Evolutionary conservation across 2,329 filamentous ascomycete species (phyloP), one percentile per base, ranked within the genome.

Genomic region (Juglanconis sp.): DNA sequence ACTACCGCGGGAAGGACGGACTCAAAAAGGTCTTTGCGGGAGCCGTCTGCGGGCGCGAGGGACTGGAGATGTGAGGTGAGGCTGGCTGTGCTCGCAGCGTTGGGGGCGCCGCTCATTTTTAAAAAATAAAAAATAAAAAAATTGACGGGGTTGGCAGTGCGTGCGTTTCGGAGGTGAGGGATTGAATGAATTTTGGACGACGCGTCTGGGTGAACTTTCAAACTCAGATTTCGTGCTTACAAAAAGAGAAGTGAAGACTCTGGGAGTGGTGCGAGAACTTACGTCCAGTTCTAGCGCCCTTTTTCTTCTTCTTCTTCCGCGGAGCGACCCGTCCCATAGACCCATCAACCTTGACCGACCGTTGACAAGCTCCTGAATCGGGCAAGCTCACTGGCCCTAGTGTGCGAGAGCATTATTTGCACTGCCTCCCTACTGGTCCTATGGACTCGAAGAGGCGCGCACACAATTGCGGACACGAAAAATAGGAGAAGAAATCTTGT

Each of bases 1-100:
- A 86, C 71, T 0, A 86, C 74, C 0, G 73, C 68, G 0, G 83
- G 83, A 3, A 86, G 69, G 4, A 86, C 76, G 0, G 77, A 79
- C 2, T 66, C 68, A 36, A 74, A 68, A 1, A 85, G 75, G 1
- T 70, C 68, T n/a, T 67, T 60, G 56, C 70, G 68, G 0, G 36
- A 60, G 50, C 61, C 61, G 3, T 64, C 59, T 30, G 66, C 59
- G 0, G 69, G 65, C 2, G 73, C 62, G 3, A 69, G 59, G 36
- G 66, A 57, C 8, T 64, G 47, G 42, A 74, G 67, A 40, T 66
- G 61, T 3, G 56, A 54, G 32, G 38, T 36, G 31, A 63, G 59
- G 55, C 57, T 60, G 46, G 46, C 6, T 30, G 35, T 24, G 15
- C 36, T 31, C 31, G 31, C 24, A 6, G 53, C n/a, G 50, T 3